These are phyloP conservation scores for Pyrenula massariospora DNA, from an alignment of 495 filamentous ascomycete genomes.

Conservation along the genomic window DNA sequence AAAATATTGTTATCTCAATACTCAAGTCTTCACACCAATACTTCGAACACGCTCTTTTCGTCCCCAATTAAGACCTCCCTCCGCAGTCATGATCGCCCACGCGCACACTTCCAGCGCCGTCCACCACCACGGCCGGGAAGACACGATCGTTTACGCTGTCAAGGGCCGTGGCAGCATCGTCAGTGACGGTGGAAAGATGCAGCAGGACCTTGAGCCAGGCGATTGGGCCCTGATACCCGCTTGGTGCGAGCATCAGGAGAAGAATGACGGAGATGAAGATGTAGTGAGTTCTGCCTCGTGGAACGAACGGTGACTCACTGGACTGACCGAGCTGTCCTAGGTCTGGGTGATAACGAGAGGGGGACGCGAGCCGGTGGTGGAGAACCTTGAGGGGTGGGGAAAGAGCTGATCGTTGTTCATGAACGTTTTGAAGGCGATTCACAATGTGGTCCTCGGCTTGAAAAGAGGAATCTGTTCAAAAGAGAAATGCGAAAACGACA, in stretches of 20 bases:
- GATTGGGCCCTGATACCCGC: constrained; percentile 56
- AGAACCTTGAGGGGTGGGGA: background rate
- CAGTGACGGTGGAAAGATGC: constrained; percentile 29
- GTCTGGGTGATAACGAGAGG: background rate
- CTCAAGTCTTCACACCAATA: background rate
- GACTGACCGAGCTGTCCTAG: background rate
- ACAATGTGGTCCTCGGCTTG: too few relatives aligned
- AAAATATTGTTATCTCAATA: background rate
- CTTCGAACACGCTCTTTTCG: background rate
- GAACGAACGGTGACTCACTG: too few relatives aligned
- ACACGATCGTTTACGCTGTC: constrained; percentile 42
- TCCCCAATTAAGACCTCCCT: too few relatives aligned
- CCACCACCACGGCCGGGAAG: constrained; percentile 43
- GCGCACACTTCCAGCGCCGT: constrained; percentile 38
- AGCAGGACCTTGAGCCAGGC: constrained; percentile 40
- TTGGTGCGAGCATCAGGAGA: constrained; percentile 52
- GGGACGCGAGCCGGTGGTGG: background rate
- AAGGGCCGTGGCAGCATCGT: constrained; percentile 35
- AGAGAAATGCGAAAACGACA: too few relatives aligned
- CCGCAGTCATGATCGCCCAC: constrained; percentile 37
- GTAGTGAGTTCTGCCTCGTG: too few relatives aligned
- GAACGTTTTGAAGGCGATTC: too few relatives aligned
- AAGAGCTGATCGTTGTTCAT: background rate
- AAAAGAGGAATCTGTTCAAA: too few relatives aligned
- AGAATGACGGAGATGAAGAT: constrained; percentile 50